phyloP scores from a whole-genome alignment of 1,284 basidiomycete genomes.

The Mycena citricolor region DNA sequence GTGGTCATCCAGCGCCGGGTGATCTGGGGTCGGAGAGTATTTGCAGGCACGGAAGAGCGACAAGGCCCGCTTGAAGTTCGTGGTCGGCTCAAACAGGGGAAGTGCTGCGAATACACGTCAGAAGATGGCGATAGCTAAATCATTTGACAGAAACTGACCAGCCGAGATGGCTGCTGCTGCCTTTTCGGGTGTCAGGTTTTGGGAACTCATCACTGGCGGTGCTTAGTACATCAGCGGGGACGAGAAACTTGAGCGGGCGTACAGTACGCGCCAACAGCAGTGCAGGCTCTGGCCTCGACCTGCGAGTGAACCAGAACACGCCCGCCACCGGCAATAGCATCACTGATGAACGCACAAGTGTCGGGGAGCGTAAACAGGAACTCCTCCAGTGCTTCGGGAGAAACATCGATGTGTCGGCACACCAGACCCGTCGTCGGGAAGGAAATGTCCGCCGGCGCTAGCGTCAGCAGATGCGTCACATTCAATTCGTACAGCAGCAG shows the following conservation, averaged over 20 bases:
- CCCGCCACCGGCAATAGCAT: conserved; percentile 39
- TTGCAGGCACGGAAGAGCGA: conserved; percentile 48
- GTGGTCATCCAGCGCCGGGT: conserved; percentile 36
- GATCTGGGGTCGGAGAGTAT: conserved; percentile 38
- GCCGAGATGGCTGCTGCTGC: conserved; percentile 29
- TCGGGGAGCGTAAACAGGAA: conserved; percentile 45
- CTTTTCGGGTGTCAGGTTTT: conserved; percentile 17
- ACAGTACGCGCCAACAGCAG: conserved; percentile 66
- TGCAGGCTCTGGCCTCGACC: conserved; percentile 51
- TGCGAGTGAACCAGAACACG: conserved; percentile 67
- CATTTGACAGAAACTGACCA: conserved; percentile 32
- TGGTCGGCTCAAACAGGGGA: conserved; percentile 55
- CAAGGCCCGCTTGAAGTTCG: conserved; percentile 47
- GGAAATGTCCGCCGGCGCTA: conserved; percentile 46
- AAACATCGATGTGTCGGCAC: conserved; percentile 41
- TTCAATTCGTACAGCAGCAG: conserved; percentile 50
- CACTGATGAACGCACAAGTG: conserved; percentile 42
- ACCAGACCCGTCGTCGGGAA: conserved; percentile 34
- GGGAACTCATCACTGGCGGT: conserved; percentile 30
- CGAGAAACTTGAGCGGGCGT: conserved; percentile 28
- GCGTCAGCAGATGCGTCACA: conserved; percentile 49
- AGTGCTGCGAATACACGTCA: too few species aligned
- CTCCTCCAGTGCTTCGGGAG: conserved; percentile 35
- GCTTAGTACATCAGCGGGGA: conserved; percentile 1
- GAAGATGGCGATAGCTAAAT: background rate